Evolutionary conservation across 164 flowering plant genomes (phyloP), one percentile per base, ranked within the genome.

Genomic region (Protea cynaroides): DNA sequence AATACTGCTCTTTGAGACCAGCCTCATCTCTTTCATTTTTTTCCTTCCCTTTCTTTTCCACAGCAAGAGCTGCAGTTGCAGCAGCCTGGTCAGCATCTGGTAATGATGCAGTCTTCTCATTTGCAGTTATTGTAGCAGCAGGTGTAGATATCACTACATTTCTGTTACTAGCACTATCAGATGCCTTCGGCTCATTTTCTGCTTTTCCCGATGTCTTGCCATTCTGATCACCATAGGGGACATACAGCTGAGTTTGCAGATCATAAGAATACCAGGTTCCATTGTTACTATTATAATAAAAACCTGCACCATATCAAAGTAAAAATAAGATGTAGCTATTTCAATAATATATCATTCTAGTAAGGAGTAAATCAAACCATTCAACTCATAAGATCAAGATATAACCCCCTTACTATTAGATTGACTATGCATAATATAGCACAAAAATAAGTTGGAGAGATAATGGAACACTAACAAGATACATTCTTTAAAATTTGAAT

Each of bases 1-100:
- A 72, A 95, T 82, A 71, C 89, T 95, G 75, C 89, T 92, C 79
- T 90, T 95, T 40, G 96, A 92, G 58, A 96, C 97, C 62, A 95
- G 80, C 64, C 77, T 84, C 57, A 92, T 89, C 79, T 95, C 99
- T 76, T 88, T 95, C 50, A 76, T 6, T 69, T 84, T 84, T 91
- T 74, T 95, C 99, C 67, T 91, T 94, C 76, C 90, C 97, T 74
- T 83, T 95, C 84, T 92, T 95, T 74, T 95, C 99, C n/a, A 96
- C 96, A 47, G 99, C 97, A 69, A 86, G 68, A 61, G 99, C 99
- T 34, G 97, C 99, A 4, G 83, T 67, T 5, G 97, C 97, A 61
- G 99, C 99, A 74, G 99, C 99, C 76, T 89, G 97, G 62, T 92
- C 92, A n/a, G 99, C 97, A 84, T 92, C 97, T 52, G 96, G 87